Evolutionary conservation across 345 rosid species (phyloP), one percentile per base, ranked within the genome.

Genomic region (Physaria fendleri): DNA sequence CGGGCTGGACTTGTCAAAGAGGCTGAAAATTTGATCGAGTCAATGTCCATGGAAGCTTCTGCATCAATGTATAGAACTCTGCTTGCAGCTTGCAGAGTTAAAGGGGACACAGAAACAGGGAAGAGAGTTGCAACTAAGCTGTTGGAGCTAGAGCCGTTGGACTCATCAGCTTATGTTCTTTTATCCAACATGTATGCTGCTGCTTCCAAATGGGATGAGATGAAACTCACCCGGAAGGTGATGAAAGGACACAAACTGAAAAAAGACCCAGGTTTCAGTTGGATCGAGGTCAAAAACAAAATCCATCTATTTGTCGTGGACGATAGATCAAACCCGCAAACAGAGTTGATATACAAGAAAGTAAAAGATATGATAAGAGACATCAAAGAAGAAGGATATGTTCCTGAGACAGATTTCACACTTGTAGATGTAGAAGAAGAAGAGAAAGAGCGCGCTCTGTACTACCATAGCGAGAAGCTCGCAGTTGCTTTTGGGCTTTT

Each of bases 191-290:
- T 81, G 39, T 81, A 65, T 34, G 87, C 82, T 14, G 66, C 81
- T 59, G 74, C 81, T 56, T 71, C 76, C 62, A 65, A 58, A 54
- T 84, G 87, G 87, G 68, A 71, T 27, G 78, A 62, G 32, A 70
- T 65, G 68, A 77, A 72, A 33, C 48, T 29, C 24, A 78, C 80
- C 18, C 68, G 87, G 52, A 63, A 24, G 20, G 61, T 43, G 55
- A 81, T 84, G 84, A 72, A 61, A 50, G 77, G 61, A 50, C 64
- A 77, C 61, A 71, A 65, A 15, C 76, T 84, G 51, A 79, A 65
- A 42, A 84, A 84, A 63, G 84, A 77, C 66, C 87, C 90, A 0
- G 87, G 90, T 6, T 81, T 76, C 56, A 81, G 90, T 53, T 79
- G 81, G 87, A 77, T 84, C 18, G 84, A 79, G 69, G 76, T 72